Evolutionary conservation across 202 grass and related monocot genomes (phyloP), one percentile per base, ranked within the genome.

Genomic region (Setaria viridis): DNA sequence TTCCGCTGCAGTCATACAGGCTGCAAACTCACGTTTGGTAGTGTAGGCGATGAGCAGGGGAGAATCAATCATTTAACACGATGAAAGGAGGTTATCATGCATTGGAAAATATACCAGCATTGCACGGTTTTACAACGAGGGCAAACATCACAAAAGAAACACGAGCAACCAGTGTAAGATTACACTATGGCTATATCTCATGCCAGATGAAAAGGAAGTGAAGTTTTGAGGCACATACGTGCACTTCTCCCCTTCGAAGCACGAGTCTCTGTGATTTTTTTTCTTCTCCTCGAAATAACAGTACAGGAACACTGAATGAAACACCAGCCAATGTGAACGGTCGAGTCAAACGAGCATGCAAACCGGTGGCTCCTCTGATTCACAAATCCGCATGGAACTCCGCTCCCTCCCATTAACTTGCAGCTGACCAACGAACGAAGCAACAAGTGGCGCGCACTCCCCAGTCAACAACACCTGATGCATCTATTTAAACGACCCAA

Each of bases 381-480:
- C 78, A 68, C 62, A 69, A 59, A 53, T 17, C 4, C 2, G 19
- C 85, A 48, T 82, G 30, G 62, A 70, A 82, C 2, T 77, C 73
- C 14, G 62, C 6, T 49, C 78, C 85, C 17, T 69, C 51, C 71
- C 57, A 70, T 87, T 76, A 81, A 85, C 79, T 32, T 19, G 67
- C 50, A 21, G 48, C 30, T 59, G 60, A 80, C 77, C 59, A 60
- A 73, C 9, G 35, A 56, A 34, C 3, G 37, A 67, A 46, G 47
- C 53, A 70, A 60, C 79, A 45, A 57, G 37, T 67, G 33, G 3
- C 5, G 5, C 72, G 29, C 62, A 37, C 72, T 80, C 33, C 48
- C 15, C 14, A 69, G 29, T 10, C 41, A 67, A 74, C 41, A 67
- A 66, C 29, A 43, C 53, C 32, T 19, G 6, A 45, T 29, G 47